Evolutionary conservation across 768 basidiomycete species (phyloP).

Genomic region (Megacollybia marginata): DNA sequence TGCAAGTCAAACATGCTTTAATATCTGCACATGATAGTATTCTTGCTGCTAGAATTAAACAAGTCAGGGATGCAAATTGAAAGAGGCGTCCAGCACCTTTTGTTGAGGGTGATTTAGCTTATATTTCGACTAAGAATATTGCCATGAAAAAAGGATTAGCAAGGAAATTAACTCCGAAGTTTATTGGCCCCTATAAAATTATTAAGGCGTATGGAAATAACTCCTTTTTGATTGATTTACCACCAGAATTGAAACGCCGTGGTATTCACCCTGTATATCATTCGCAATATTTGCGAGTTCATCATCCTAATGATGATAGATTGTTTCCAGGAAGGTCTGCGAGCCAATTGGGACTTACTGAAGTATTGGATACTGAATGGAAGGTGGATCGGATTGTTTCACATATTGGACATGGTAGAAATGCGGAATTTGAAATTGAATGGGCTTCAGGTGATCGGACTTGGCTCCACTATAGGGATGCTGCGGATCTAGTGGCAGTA

Average conservation of each 20-base stretch:
- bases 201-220: neutral
- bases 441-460: neutral
- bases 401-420: neutral
- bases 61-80: constrained; percentile 6
- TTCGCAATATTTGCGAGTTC: constrained; percentile 11
- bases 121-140: constrained; percentile 20
- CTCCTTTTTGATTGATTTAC: constrained; percentile 1
- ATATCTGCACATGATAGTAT: constrained; percentile 14
- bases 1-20: too few relatives aligned
- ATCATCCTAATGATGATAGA: neutral
- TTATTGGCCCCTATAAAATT: constrained; percentile 12
- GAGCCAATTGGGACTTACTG: constrained; percentile 4
- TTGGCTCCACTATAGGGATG: constrained; percentile 10
- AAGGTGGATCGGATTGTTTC: neutral
- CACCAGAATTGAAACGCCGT: constrained; percentile 2
- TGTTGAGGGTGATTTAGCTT: constrained; percentile 13
- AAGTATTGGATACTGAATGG: too few relatives aligned
- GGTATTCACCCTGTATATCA: constrained; percentile 18
- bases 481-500: constrained; percentile 6
- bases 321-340: constrained; percentile 16
- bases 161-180: constrained; percentile 22
- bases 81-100: neutral
- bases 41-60: constrained; percentile 11
- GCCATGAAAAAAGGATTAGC: constrained; percentile 13
- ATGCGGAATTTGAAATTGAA: neutral